A percentile compares a stretch with the other conserved stretches of the same genome.
Evolutionary conservation across 1,284 basidiomycete genomes (phyloP).

Genomic region (Waitea zeae): DNA sequence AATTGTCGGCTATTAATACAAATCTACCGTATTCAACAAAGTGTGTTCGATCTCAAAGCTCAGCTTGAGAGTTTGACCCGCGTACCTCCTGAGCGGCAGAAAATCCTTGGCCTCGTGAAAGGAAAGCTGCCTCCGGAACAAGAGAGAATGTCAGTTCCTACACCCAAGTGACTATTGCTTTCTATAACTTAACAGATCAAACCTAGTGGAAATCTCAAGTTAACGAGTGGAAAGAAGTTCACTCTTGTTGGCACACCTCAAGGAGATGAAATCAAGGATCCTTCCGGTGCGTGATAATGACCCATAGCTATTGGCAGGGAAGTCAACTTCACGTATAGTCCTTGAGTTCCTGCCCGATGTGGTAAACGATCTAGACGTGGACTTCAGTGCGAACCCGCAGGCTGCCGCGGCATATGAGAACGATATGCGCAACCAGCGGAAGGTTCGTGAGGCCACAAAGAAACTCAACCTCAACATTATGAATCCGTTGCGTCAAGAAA

Average conservation of each 20-base stretch:
- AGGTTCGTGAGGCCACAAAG: conserved; percentile 55
- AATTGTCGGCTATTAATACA: neutral
- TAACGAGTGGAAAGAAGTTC: conserved; percentile 52
- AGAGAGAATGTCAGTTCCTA: too few relatives aligned
- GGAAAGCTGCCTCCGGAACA: conserved; percentile 71
- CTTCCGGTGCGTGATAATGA: conserved; percentile 21
- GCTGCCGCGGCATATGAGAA: conserved; percentile 43
- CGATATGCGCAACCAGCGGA: conserved; percentile 63
- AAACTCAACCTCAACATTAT: conserved; percentile 59
- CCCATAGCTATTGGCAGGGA: neutral
- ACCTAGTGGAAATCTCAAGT: conserved; percentile 40
- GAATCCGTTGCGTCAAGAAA: conserved; percentile 57
- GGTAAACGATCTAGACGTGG: conserved; percentile 66
- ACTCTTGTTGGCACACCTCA: conserved; percentile 70
- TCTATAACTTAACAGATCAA: conserved; percentile 13
- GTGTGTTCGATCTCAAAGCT: conserved; percentile 54
- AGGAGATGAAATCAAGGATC: conserved; percentile 71
- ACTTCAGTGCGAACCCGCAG: conserved; percentile 44
- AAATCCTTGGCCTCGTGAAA: conserved; percentile 75
- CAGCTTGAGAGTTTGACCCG: conserved; percentile 53
- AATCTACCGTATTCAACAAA: conserved; percentile 12
- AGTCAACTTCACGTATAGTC: conserved; percentile 6
- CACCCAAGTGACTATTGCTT: conserved; percentile 1
- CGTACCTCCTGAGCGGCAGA: conserved; percentile 77
- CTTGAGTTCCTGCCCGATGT: conserved; percentile 53